Evolutionary conservation across 2,329 filamentous ascomycete species (phyloP).

Genomic region (Coniochaeta sp.): DNA sequence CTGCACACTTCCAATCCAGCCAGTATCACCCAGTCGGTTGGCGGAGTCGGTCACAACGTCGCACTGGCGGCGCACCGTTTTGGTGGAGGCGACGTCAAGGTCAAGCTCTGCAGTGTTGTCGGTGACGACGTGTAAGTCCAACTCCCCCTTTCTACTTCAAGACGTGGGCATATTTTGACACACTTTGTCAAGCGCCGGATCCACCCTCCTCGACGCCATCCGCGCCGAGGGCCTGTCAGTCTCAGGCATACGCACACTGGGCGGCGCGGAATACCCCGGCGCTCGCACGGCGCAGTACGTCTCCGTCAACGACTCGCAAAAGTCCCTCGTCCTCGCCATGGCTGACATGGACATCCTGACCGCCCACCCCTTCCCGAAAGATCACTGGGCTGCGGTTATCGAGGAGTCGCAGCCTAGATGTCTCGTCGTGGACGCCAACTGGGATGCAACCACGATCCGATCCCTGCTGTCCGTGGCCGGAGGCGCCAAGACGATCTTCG

Average conservation of each 20-base stretch:
- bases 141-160: not conserved
- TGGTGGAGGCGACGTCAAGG: conserved; percentile 45
- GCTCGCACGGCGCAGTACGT: conserved; percentile 84
- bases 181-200: conserved; percentile 52
- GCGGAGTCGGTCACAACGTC: conserved; percentile 89
- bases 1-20: conserved; percentile 82
- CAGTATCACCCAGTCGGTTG: conserved; percentile 71
- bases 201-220: conserved; percentile 62
- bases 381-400: not conserved
- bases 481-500: conserved; percentile 50
- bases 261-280: conserved; percentile 34
- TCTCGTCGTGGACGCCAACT: conserved; percentile 84
- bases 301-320: conserved; percentile 75
- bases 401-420: conserved; percentile 59
- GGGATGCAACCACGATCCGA: conserved; percentile 58
- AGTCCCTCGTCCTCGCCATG: conserved; percentile 86
- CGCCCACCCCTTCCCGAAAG: conserved; percentile 35
- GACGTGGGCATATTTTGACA: not conserved
- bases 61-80: conserved; percentile 71
- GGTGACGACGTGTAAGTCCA: conserved; percentile 63
- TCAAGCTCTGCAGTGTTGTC: conserved; percentile 72
- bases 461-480: conserved; percentile 56
- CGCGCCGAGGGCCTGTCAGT: conserved; percentile 56
- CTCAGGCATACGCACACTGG: conserved; percentile 52
- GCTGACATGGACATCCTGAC: conserved; percentile 87